Evolutionary conservation across 1,284 basidiomycete species (phyloP).

Genomic region (Coniferiporia sulphurascens): DNA sequence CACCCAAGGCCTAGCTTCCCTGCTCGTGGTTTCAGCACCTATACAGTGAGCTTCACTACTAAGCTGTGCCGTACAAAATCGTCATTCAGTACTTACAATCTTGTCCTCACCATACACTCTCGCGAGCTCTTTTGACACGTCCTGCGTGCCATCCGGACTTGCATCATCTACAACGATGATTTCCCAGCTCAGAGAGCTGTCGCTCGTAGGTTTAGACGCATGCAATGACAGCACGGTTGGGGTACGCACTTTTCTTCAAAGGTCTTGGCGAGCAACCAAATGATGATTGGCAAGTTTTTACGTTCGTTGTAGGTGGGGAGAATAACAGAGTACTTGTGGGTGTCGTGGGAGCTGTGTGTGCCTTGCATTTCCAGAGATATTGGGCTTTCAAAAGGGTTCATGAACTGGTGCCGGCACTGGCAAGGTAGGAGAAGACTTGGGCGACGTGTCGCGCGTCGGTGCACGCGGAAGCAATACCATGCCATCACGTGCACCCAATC

Average conservation of each 20-base stretch:
- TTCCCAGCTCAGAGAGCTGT: slow-evolving; percentile 67
- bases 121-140: slow-evolving; percentile 76
- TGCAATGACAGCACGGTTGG: neutral
- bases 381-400: slow-evolving; percentile 62
- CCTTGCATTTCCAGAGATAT: slow-evolving; percentile 61
- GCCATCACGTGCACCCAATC: too few relatives aligned
- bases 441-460: neutral
- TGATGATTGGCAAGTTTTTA: slow-evolving; percentile 83
- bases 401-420: slow-evolving; percentile 23
- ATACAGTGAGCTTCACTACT: slow-evolving; percentile 1
- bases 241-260: slow-evolving; percentile 68
- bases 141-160: slow-evolving; percentile 88
- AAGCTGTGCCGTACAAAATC: neutral
- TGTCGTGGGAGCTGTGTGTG: slow-evolving; percentile 45
- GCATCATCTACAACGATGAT: slow-evolving; percentile 89
- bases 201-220: neutral
- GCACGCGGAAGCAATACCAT: too few relatives aligned
- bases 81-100: slow-evolving; percentile 48
- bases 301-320: slow-evolving; percentile 92
- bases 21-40: slow-evolving; percentile 79
- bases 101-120: slow-evolving; percentile 78
- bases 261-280: slow-evolving; percentile 75
- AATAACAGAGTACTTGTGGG: slow-evolving; percentile 84
- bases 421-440: neutral
- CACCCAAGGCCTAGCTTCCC: slow-evolving; percentile 89